Conservation (phyloP, 1,284 basidiomycete species). For the Melanopsichium pennsylvanicum region DNA sequence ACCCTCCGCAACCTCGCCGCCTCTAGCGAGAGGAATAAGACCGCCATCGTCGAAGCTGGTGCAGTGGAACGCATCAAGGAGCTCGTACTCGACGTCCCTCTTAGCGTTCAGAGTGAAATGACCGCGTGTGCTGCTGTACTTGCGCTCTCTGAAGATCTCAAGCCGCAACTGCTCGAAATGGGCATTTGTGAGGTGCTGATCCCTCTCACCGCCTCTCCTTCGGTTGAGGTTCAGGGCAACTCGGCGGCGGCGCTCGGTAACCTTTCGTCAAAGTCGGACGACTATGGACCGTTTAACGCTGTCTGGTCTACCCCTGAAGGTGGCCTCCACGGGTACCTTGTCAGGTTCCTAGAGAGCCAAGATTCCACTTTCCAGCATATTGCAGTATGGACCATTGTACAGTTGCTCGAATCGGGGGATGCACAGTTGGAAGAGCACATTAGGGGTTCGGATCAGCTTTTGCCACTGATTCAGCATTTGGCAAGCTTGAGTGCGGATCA, state of each 20-base stretch:
- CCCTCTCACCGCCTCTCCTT: constrained; percentile 91
- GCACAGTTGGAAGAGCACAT: constrained; percentile 64
- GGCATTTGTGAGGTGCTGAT: constrained; percentile 98
- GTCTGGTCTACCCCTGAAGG: constrained; percentile 98
- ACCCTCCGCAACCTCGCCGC: constrained; percentile 96
- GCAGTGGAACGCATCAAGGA: constrained; percentile 99
- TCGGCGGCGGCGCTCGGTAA: constrained; percentile 97
- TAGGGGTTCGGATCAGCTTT: constrained; percentile 52
- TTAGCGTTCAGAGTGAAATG: constrained; percentile 99
- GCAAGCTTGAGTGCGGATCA: constrained; percentile 33
- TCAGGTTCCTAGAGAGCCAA: constrained; percentile 88
- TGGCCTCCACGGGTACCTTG: constrained; percentile 93
- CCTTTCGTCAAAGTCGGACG: constrained; percentile 88
- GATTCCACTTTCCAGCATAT: constrained; percentile 99
- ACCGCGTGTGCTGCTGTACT: constrained; percentile 88
- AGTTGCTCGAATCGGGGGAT: constrained; percentile 92
- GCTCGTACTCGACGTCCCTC: constrained; percentile 89
- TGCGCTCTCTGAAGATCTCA: constrained; percentile 63
- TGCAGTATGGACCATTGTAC: constrained; percentile 92
- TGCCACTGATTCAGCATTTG: constrained; percentile 58
- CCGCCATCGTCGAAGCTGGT: constrained; percentile 96
- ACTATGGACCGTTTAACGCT: constrained; percentile 96
- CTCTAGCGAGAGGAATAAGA: constrained; percentile 97
- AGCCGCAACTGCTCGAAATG: constrained; percentile 81
- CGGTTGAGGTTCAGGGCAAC: constrained; percentile 98